Conservation (phyloP, 352 stramenopile species). For the Phytophthora melonis region DNA sequence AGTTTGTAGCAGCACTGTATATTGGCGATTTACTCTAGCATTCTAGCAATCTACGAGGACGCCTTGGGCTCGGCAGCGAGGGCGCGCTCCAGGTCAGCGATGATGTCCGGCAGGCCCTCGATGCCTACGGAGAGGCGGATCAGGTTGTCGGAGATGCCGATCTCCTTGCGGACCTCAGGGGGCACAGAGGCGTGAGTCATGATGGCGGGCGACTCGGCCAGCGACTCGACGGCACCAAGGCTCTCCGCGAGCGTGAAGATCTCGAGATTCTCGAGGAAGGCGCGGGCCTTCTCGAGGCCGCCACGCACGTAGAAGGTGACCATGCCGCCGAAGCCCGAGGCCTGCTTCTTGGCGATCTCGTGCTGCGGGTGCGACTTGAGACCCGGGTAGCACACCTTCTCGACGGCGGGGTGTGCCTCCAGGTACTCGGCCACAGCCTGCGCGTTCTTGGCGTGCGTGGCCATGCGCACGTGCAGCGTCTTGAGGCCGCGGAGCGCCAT, state of each 20-base stretch:
- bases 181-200: constrained; percentile 96
- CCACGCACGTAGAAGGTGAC: constrained; percentile 96
- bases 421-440: constrained; percentile 93
- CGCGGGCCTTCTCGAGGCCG: constrained; percentile 78
- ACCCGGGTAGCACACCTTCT: constrained; percentile 94
- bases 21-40: too few species aligned
- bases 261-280: constrained; percentile 94
- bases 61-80: constrained; percentile 60
- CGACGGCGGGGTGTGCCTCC: constrained; percentile 87
- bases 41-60: constrained; percentile 38
- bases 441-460: constrained; percentile 95
- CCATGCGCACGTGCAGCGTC: constrained; percentile 95
- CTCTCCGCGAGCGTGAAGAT: constrained; percentile 96
- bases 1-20: too few species aligned
- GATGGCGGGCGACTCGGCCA: constrained; percentile 95
- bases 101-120: constrained; percentile 93
- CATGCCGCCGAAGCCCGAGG: constrained; percentile 82
- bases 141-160: constrained; percentile 94
- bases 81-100: constrained; percentile 87
- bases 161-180: constrained; percentile 84
- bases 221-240: constrained; percentile 93
- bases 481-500: constrained; percentile 96
- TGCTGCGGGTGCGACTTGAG: constrained; percentile 91
- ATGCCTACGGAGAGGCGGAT: constrained; percentile 94
- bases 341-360: constrained; percentile 87